A percentile compares a stretch with the other conserved stretches of the same genome.
phyloP scores from a whole-genome alignment of 1,139 yeast species.

The Blastobotrys ciferrii region DNA sequence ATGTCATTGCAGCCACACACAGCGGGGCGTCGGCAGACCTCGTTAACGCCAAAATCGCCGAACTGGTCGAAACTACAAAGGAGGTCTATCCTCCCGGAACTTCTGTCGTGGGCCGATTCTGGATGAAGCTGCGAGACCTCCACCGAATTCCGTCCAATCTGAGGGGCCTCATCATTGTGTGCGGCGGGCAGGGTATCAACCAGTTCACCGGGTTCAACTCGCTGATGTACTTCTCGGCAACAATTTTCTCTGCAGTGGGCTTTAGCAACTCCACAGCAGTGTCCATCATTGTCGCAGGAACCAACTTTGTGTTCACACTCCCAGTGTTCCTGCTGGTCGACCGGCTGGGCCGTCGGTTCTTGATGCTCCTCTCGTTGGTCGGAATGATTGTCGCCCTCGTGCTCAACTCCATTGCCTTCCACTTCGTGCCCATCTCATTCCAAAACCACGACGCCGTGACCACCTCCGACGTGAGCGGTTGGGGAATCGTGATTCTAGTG shows the following conservation, averaged over 20 bases:
- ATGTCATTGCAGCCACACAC: conserved; percentile 56
- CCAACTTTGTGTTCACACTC: conserved; percentile 81
- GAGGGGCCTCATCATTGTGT: conserved; percentile 82
- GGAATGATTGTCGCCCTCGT: conserved; percentile 74
- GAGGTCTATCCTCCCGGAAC: conserved; percentile 21
- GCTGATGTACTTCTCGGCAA: conserved; percentile 87
- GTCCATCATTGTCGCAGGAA: conserved; percentile 88
- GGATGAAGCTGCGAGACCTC: conserved; percentile 52
- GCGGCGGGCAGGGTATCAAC: conserved; percentile 92
- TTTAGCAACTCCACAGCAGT: conserved; percentile 85
- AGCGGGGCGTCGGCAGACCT: conserved; percentile 32
- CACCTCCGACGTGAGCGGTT: conserved; percentile 47
- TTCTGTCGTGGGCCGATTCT: conserved; percentile 14
- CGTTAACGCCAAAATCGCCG: conserved; percentile 28
- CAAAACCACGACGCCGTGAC: conserved; percentile 47
- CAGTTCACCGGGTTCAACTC: conserved; percentile 96
- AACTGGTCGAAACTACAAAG: conserved; percentile 26
- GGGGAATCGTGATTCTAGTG: conserved; percentile 84
- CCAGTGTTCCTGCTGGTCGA: conserved; percentile 84
- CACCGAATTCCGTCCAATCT: conserved; percentile 77
- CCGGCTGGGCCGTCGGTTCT: conserved; percentile 77
- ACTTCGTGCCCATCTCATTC: conserved; percentile 60
- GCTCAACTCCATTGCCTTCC: conserved; percentile 84
- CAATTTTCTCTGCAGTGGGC: conserved; percentile 86
- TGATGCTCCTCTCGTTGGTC: conserved; percentile 71